Evolutionary conservation across 73 alveolate genomes (phyloP), one percentile per base, ranked within the genome.

Genomic region (Paramecium primaurelia): DNA sequence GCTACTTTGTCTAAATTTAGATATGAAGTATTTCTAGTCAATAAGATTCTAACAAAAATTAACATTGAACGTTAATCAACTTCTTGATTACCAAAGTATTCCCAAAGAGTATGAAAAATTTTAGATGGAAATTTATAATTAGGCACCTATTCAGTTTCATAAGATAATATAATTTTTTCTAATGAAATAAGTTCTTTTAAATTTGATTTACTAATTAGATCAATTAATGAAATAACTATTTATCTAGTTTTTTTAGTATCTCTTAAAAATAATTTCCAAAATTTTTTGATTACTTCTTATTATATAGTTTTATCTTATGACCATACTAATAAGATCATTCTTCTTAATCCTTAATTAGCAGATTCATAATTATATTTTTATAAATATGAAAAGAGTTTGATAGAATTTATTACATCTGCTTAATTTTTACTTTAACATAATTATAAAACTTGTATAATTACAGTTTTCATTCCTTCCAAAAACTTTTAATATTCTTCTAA

Each of bases 241-340:
- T 36, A 4, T 37, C 36, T 73, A 6, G 38, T 73, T 20, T 73
- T 64, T 8, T 73, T 73, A 36, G 87, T 73, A 14, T 73, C 84
- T 73, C 59, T 73, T 22, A 73, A 73, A 37, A 30, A 73, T 20
- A 73, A 44, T 73, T 73, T 73, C 60, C 58, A 73, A 73, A 73
- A 73, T 42, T 73, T 73, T 73, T 73, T 73, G 6, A 73, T 37
- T 18, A 73, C 87, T 34, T 73, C 87, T 36, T 36, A 8, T 36
- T 37, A 73, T 14, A 73, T 40, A 30, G 87, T 9, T 73, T 73
- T 73, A 73, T 73, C 87, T 18, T 73, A 73, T 16, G 87, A 73
- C 87, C 87, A 73, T 6, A 73, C 87, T 34, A 73, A 37, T 73
- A 73, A 38, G 6, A 73, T 36, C 87, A 73, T 73, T 73, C 59